Conservation (phyloP, 129 eudicot species). For the Cynara cardunculus region DNA sequence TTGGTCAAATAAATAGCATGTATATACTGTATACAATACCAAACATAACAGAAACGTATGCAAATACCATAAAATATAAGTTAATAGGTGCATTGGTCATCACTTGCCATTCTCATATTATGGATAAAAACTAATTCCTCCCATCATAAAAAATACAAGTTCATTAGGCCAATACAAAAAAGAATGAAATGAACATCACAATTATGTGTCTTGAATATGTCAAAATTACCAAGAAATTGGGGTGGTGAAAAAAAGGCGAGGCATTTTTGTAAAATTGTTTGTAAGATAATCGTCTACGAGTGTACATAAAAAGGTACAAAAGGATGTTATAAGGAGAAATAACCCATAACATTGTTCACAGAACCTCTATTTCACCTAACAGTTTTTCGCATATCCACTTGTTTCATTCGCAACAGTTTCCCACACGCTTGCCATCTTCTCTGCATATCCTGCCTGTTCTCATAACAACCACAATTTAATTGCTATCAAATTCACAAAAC, state of each 20-base stretch:
- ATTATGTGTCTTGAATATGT: not conserved
- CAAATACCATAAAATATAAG: not conserved
- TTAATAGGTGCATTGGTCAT: not conserved
- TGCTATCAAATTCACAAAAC: not conserved
- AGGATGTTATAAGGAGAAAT: conserved; percentile 17
- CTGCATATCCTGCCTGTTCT: conserved; percentile 93
- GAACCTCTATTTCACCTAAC: conserved; percentile 29
- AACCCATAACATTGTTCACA: conserved; percentile 26
- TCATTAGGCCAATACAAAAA: not conserved
- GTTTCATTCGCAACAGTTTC: conserved; percentile 86
- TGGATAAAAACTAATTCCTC: not conserved
- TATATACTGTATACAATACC: too few species aligned
- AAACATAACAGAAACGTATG: not conserved
- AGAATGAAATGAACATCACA: not conserved
- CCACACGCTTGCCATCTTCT: conserved; percentile 92
- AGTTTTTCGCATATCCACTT: conserved; percentile 50
- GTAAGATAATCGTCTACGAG: conserved; percentile 16
- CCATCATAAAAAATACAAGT: not conserved
- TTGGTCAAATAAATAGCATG: not conserved
- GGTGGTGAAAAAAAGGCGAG: conserved; percentile 7
- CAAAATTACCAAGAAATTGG: not conserved
- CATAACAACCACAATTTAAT: not conserved
- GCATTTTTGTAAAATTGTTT: conserved; percentile 9
- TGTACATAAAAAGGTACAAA: conserved; percentile 35
- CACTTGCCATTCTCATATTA: not conserved